These are phyloP conservation scores for Epichloe coenophiala DNA, from an alignment of 2,329 filamentous ascomycete genomes.

Conservation along the genomic window DNA sequence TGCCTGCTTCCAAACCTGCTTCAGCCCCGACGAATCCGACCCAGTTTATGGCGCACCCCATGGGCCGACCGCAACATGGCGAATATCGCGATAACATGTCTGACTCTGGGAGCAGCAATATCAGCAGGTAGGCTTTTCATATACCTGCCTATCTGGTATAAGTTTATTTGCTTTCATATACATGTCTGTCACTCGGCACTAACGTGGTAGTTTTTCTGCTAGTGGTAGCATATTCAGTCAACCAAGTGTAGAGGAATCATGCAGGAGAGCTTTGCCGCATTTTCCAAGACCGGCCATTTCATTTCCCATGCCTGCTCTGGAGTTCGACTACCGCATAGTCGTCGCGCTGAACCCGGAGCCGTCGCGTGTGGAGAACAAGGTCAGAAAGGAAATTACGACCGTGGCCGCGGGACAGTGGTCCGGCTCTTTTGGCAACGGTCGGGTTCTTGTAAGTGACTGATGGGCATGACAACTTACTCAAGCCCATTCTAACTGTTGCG, in stretches of 20 bases:
- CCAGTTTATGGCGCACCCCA: slow-evolving; percentile 1
- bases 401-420: slow-evolving; percentile 34
- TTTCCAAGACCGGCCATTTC: slow-evolving; percentile 28
- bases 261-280: slow-evolving; percentile 24
- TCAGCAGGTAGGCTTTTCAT: slow-evolving; percentile 3
- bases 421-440: slow-evolving; percentile 34
- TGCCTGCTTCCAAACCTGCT: neutral
- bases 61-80: neutral
- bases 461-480: neutral
- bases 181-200: neutral
- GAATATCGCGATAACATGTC: slow-evolving; percentile 7
- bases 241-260: slow-evolving; percentile 24
- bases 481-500: slow-evolving; percentile 6
- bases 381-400: slow-evolving; percentile 34
- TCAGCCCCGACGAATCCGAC: neutral
- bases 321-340: slow-evolving; percentile 37
- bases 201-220: neutral
- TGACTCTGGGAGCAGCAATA: slow-evolving; percentile 7
- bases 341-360: slow-evolving; percentile 30
- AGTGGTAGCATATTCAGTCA: slow-evolving; percentile 5
- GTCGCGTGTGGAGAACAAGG: slow-evolving; percentile 28
- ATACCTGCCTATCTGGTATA: neutral
- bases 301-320: slow-evolving; percentile 31
- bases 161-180: too few species aligned
- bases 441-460: slow-evolving; percentile 27